Percentiles rank a stretch among this genome's conserved stretches.
phyloP scores from a whole-genome alignment of 164 flowering plant genomes.

The Cinnamomum micranthum region DNA sequence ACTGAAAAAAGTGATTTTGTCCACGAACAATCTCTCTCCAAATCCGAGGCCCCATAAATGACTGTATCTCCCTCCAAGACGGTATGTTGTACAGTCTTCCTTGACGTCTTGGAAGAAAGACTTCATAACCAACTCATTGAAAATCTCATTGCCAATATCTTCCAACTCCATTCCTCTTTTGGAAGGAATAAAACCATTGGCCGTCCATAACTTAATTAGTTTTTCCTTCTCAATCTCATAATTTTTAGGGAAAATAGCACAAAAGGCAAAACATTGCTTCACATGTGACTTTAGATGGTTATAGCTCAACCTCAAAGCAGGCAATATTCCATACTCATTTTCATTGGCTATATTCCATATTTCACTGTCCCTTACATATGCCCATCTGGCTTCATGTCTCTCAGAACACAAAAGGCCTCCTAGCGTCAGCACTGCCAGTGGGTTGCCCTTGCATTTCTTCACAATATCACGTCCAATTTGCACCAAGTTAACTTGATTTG shows the following conservation, averaged over 20 bases:
- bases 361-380: neutral
- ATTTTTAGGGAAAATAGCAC: constrained; percentile 6
- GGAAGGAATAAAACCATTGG: constrained; percentile 1
- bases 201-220: constrained; percentile 8
- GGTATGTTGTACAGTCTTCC: constrained; percentile 10
- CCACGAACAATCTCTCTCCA: neutral
- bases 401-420: neutral
- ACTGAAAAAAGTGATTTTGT: too few relatives aligned
- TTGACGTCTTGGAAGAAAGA: neutral
- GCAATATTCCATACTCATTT: neutral
- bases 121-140: neutral
- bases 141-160: neutral
- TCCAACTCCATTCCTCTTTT: neutral
- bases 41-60: too few relatives aligned
- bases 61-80: neutral
- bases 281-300: neutral
- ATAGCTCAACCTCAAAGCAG: constrained; percentile 8
- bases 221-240: neutral
- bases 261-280: constrained; percentile 7
- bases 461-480: neutral
- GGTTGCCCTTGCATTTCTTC: neutral
- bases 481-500: too few relatives aligned
- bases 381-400: neutral
- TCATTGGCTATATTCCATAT: neutral
- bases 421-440: neutral